phyloP scores from a whole-genome alignment of 805 yeast species.

The Citeromyces nyonsensis region DNA sequence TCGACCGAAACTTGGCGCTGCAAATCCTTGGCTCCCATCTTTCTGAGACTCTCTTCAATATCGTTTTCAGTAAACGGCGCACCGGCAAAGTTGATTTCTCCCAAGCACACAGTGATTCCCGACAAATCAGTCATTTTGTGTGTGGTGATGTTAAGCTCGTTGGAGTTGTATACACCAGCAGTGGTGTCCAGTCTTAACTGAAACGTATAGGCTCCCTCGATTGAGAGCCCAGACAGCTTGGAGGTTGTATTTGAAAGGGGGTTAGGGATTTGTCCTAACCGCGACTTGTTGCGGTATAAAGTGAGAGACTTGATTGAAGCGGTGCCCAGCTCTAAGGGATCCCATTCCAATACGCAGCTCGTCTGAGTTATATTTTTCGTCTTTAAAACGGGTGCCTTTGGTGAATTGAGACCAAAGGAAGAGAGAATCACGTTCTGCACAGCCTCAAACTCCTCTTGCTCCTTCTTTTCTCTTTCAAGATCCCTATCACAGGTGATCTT shows the following conservation, averaged over 20 bases:
- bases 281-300: constrained; percentile 57
- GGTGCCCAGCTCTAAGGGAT: constrained; percentile 67
- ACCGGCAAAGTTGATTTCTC: constrained; percentile 52
- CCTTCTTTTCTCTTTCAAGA: constrained; percentile 43
- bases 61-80: constrained; percentile 32
- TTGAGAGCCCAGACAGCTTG: constrained; percentile 81
- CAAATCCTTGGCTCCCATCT: constrained; percentile 75
- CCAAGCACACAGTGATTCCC: constrained; percentile 85
- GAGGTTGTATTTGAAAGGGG: constrained; percentile 69
- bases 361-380: constrained; percentile 82
- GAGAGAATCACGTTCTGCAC: constrained; percentile 63
- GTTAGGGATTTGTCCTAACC: constrained; percentile 72
- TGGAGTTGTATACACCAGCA: constrained; percentile 72
- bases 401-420: constrained; percentile 60
- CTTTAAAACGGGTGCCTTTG: constrained; percentile 54
- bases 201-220: constrained; percentile 70
- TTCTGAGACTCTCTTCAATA: constrained; percentile 40
- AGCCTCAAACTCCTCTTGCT: constrained; percentile 36
- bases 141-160: constrained; percentile 55
- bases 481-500: constrained; percentile 77
- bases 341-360: constrained; percentile 92
- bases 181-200: constrained; percentile 74
- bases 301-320: constrained; percentile 64
- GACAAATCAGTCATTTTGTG: constrained; percentile 93
- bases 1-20: constrained; percentile 68